Evolutionary conservation across 108 stramenopile species (phyloP), one percentile per base, ranked within the genome.

Genomic region (Fragilaria radians): DNA sequence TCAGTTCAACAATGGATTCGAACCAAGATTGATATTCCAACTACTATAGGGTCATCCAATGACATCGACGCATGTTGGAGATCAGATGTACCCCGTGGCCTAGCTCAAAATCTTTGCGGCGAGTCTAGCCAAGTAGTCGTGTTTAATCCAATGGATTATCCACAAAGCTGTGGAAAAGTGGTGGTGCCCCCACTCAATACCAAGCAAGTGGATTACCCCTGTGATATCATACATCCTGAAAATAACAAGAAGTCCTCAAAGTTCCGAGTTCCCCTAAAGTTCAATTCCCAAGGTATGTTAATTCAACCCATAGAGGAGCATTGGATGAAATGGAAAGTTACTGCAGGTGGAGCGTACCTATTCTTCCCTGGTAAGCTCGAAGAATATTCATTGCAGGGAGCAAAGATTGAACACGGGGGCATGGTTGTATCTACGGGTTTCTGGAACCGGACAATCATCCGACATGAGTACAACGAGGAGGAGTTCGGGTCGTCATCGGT

Each of bases 301-400:
- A 76, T 52, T 0, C 26, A 69, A 24, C 82, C 82, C 0, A 46
- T 83, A 17, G 46, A 70, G 11, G 82, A 83, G 48, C 57, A 79
- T 45, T 83, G 82, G 82, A 78, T 71, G 74, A 59, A 76, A 31
- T 83, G 82, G 82, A 73, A 73, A 31, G 82, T 83, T 1, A 48
- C 26, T n/a, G 52, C 48, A 25, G 82, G 82, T 46, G 82, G 82
- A 34, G 77, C 82, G 5, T 83, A 83, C 53, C 58, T 83, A 23
- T 83, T 83, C 64, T 71, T 79, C 47, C 82, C 82, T 22, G 82
- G 68, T 5, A 56, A 29, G 1, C 48, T 65, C 28, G 55, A 14
- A 3, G 11, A 32, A 17, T 79, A 71, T 52, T 22, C 67, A 9
- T 31, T 59, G 5, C 14, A 3, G 7, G 11, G 71, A 45, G 32